Conservation (phyloP, 148 eudicot species). For the Pharnaceum exiguum region DNA sequence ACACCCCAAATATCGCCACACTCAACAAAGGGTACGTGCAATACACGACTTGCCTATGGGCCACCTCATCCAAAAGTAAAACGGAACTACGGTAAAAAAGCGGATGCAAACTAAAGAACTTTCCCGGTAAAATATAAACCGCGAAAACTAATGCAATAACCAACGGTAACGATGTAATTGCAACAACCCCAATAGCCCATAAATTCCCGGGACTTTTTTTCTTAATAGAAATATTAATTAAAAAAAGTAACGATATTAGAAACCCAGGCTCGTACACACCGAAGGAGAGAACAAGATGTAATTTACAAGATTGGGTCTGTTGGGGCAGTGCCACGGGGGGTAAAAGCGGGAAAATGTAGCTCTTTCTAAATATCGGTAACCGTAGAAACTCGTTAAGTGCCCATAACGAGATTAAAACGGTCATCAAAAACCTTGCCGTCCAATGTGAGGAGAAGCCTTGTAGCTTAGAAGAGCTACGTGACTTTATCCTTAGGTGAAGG, state of each 20-base stretch:
- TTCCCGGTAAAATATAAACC: constrained; percentile 20
- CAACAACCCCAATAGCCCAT: constrained; percentile 30
- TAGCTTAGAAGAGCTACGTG: constrained; percentile 29
- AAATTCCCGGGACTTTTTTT: constrained; percentile 24
- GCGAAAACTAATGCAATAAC: constrained; percentile 21
- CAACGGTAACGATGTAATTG: constrained; percentile 32
- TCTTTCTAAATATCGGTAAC: constrained; percentile 33
- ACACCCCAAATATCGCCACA: constrained; percentile 30
- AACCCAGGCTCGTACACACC: constrained; percentile 70
- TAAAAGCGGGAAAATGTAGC: constrained; percentile 20
- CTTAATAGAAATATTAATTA: constrained; percentile 44
- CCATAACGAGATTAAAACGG: constrained; percentile 40
- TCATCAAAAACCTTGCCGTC: constrained; percentile 47
- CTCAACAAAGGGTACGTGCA: constrained; percentile 57
- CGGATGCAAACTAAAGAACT: constrained; percentile 10
- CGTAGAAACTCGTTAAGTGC: constrained; percentile 40
- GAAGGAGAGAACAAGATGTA: constrained; percentile 50
- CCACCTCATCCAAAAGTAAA: constrained; percentile 7
- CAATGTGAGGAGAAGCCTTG: constrained; percentile 49
- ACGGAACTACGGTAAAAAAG: constrained; percentile 27
- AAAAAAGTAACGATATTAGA: constrained; percentile 44
- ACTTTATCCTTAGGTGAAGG: constrained; percentile 37
- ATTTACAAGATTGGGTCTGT: constrained; percentile 39
- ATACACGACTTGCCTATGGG: constrained; percentile 12
- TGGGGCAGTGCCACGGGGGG: constrained; percentile 19